phyloP scores from a whole-genome alignment of 371 early-diverging fungal species.

The Mycotypha africana region DNA sequence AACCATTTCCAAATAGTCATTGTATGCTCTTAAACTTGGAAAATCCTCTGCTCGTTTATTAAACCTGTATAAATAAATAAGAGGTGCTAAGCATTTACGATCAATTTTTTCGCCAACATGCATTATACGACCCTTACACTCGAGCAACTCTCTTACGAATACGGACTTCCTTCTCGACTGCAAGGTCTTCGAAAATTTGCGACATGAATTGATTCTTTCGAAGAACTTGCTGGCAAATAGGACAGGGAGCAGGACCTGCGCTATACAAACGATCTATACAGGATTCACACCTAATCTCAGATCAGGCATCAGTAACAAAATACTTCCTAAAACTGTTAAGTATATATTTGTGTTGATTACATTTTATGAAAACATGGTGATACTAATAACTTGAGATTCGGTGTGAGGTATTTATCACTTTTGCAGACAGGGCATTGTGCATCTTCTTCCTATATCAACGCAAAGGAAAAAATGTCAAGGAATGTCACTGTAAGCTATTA shows the following conservation, averaged over 20 bases:
- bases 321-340: no score
- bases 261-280: constrained; percentile 86
- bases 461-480: no score
- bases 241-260: constrained; percentile 90
- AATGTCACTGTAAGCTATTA: no score
- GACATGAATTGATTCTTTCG: constrained; percentile 81
- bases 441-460: constrained; percentile 55
- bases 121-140: no score
- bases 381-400: constrained; percentile 87
- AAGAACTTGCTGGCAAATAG: constrained; percentile 79
- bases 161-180: constrained; percentile 93
- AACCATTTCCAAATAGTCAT: constrained; percentile 90
- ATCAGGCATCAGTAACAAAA: no score
- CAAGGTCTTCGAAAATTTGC: constrained; percentile 91
- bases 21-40: constrained; percentile 65
- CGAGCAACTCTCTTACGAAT: constrained; percentile 76
- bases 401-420: constrained; percentile 92
- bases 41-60: constrained; percentile 93
- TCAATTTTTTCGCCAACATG: neutral
- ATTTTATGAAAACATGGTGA: constrained; percentile 98
- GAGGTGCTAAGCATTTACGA: neutral
- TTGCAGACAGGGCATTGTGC: constrained; percentile 96
- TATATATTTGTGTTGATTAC: no score
- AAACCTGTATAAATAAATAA: constrained; percentile 45
- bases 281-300: constrained; percentile 78